A percentile compares a stretch with the other conserved stretches of the same genome.
These are phyloP conservation scores for Linnemannia schmuckeri DNA, from an alignment of 192 early-diverging fungal species.

Conservation along the genomic window DNA sequence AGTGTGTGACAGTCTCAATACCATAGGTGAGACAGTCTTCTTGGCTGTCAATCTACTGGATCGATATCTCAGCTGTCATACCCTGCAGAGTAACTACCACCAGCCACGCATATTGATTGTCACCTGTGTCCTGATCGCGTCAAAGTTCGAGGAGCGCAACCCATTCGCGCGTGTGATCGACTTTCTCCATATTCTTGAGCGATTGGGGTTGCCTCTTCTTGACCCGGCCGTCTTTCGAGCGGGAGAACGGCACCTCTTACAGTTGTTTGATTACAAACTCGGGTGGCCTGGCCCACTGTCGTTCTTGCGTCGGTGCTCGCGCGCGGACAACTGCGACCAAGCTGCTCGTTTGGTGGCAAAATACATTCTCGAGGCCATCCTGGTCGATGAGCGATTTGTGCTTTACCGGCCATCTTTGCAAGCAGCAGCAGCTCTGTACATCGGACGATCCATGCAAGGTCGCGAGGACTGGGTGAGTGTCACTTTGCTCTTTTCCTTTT, in stretches of 20 bases:
- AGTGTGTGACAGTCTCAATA: background rate
- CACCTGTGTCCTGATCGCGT: slow-evolving; percentile 86
- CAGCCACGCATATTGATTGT: slow-evolving; percentile 74
- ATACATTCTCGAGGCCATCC: slow-evolving; percentile 92
- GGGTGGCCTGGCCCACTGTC: slow-evolving; percentile 90
- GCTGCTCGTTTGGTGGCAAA: slow-evolving; percentile 90
- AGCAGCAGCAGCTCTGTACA: slow-evolving; percentile 83
- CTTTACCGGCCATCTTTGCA: slow-evolving; percentile 73
- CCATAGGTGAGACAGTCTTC: slow-evolving; percentile 81
- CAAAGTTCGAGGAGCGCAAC: slow-evolving; percentile 94
- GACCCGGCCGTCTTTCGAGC: slow-evolving; percentile 83
- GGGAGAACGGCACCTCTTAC: slow-evolving; percentile 91
- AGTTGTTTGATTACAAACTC: slow-evolving; percentile 86
- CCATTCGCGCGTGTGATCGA: slow-evolving; percentile 62
- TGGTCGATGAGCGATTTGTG: slow-evolving; percentile 87
- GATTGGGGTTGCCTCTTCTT: slow-evolving; percentile 73
- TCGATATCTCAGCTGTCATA: slow-evolving; percentile 72
- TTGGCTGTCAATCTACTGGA: slow-evolving; percentile 94
- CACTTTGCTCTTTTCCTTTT: slow-evolving; percentile 53
- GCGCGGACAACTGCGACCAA: slow-evolving; percentile 86
- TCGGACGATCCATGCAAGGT: slow-evolving; percentile 82
- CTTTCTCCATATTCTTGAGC: slow-evolving; percentile 74
- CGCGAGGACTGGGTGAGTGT: slow-evolving; percentile 69
- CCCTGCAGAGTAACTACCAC: background rate
- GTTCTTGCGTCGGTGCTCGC: slow-evolving; percentile 90